Base-by-base conservation (phyloP, 2,329 filamentous ascomycete genomes). In the Metarhizium rileyi region DNA sequence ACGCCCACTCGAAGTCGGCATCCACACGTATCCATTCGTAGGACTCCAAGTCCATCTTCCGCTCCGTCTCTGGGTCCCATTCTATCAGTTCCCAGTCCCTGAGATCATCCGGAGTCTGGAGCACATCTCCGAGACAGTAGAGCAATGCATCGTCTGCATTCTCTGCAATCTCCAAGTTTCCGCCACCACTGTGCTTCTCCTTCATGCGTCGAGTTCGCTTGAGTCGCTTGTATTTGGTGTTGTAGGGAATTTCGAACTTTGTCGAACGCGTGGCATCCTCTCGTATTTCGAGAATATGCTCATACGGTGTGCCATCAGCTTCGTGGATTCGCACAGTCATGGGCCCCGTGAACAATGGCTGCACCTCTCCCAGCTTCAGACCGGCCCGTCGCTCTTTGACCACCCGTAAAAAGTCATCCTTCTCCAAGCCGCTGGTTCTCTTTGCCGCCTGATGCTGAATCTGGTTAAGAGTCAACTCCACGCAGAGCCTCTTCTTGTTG, bases 21-120 rank as follows among this genome's bases (percentile, higher is more conserved):
- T 98, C 93, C 70, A 97, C 87, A 20, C 93, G 85, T 58, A 98
- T 95, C 93, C 94, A 98, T 65, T 98, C 93, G 61, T 96, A 98
- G 0, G 89, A 95, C 63, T 98, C 93, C 55, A 90, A 83, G 50
- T 93, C 89, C 90, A 98, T 97, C 60, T 83, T 83, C 33, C 85
- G 78, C 66, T 97, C 90, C 16, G 91, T 88, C 49, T 94, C 88
- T 52, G 86, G 80, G 44, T 87, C 84, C 90, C 91, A 98, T 55
- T 97, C 91, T 5, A 82, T 80, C 5, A 98, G 74, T 47, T 79
- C 82, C 91, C 93, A 98, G 40, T 88, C 81, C 46, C 80, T 73
- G 43, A 88, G 80, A 49, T 98, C 93, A 54, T 94, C 85, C 8
- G 86, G 81, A 4, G 78, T 81, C 59, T 93, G 86, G 36, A 98